These are phyloP conservation scores for Microsporum ferrugineum DNA, from an alignment of 2,329 filamentous ascomycete species.

Conservation along the genomic window DNA sequence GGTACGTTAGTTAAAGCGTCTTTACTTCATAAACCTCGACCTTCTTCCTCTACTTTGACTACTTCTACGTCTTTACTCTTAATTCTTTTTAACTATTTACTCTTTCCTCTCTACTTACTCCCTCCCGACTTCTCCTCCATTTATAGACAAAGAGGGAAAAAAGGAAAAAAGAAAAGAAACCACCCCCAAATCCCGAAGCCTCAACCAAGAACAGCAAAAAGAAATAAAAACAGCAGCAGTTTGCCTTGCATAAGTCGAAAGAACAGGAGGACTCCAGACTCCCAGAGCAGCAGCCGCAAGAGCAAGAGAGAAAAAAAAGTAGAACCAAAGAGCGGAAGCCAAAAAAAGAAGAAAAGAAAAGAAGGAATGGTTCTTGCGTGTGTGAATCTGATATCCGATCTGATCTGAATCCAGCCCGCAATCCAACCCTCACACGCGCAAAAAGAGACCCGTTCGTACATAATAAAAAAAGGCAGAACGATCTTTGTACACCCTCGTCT, in stretches of 20 bases:
- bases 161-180: not conserved
- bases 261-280: not conserved
- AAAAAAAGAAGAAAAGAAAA: not conserved
- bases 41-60: not conserved
- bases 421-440: slow-evolving; percentile 1
- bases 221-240: not conserved
- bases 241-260: not conserved
- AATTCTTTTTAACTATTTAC: not conserved
- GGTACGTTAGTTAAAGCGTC: not conserved
- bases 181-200: not conserved
- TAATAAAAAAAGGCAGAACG: not conserved
- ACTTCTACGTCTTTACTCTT: not conserved
- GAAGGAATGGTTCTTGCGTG: not conserved
- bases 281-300: not conserved
- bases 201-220: not conserved
- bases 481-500: slow-evolving; percentile 1
- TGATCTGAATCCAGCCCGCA: not conserved
- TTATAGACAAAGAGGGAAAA: not conserved
- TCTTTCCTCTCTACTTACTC: not conserved
- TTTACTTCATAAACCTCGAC: not conserved
- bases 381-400: slow-evolving; percentile 5
- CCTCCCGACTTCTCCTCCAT: too few species aligned
- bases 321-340: not conserved
- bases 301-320: not conserved
- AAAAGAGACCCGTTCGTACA: slow-evolving; percentile 1